A percentile compares a stretch with the other conserved stretches of the same genome.
phyloP scores from a whole-genome alignment of 2,329 filamentous ascomycete species.

The Aspergillus versicolor region DNA sequence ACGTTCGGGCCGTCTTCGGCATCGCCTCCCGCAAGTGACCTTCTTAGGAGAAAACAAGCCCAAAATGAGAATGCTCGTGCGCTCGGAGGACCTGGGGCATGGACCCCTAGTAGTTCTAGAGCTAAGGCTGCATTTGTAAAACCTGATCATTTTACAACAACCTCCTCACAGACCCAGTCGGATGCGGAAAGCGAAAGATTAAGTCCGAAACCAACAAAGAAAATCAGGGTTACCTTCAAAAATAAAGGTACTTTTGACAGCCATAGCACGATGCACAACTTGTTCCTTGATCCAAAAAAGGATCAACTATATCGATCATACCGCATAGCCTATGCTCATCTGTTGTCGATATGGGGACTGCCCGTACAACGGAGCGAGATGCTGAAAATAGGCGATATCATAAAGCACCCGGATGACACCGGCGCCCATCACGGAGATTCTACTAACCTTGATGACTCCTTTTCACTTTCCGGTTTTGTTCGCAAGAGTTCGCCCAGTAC shows the following conservation, averaged over 20 bases:
- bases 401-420: conserved; percentile 33
- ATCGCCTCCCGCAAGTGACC: conserved; percentile 38
- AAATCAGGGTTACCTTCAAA: conserved; percentile 53
- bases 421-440: conserved; percentile 23
- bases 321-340: conserved; percentile 57
- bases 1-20: conserved; percentile 44
- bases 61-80: conserved; percentile 37
- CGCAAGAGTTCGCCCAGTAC: conserved; percentile 12
- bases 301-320: conserved; percentile 53
- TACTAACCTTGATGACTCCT: conserved; percentile 26
- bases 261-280: conserved; percentile 46
- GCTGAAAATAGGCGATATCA: conserved; percentile 54
- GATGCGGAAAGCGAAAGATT: conserved; percentile 40
- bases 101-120: conserved; percentile 26
- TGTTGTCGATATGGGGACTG: conserved; percentile 60
- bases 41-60: conserved; percentile 38
- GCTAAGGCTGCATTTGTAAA: conserved; percentile 26
- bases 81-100: conserved; percentile 26
- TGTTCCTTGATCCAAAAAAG: conserved; percentile 52
- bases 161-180: conserved; percentile 35
- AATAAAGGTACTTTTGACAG: conserved; percentile 59
- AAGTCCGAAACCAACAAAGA: conserved; percentile 28
- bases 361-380: conserved; percentile 57
- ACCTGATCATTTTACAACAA: conserved; percentile 31
- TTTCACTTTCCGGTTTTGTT: conserved; percentile 22